phyloP scores from a whole-genome alignment of 768 basidiomycete species.

The Pisolithus tinctorius region DNA sequence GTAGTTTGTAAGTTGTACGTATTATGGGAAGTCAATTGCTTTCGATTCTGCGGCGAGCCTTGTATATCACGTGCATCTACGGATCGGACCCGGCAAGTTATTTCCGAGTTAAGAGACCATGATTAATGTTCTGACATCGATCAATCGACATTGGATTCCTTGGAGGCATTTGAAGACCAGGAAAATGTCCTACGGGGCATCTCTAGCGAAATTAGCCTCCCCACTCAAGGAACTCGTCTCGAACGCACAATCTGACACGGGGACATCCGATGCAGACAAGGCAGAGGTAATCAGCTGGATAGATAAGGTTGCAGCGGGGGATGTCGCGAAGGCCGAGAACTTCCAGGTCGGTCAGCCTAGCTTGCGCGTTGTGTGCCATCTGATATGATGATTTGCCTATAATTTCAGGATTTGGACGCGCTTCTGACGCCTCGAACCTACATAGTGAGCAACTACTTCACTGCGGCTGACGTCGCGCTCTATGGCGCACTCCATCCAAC shows the following conservation, averaged over 20 bases:
- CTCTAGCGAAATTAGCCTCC: slow-evolving; percentile 38
- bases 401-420: slow-evolving; percentile 59
- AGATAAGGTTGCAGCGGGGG: slow-evolving; percentile 48
- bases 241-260: slow-evolving; percentile 32
- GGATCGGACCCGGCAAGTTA: background rate
- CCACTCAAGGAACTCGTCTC: slow-evolving; percentile 53
- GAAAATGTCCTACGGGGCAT: slow-evolving; percentile 49
- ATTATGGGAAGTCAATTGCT: background rate
- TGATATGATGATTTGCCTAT: background rate
- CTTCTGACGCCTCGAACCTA: slow-evolving; percentile 76
- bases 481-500: slow-evolving; percentile 85
- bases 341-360: slow-evolving; percentile 40
- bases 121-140: slow-evolving; percentile 11
- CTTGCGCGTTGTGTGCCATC: background rate
- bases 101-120: slow-evolving; percentile 5
- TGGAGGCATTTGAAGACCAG: slow-evolving; percentile 13
- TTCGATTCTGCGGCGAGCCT: background rate
- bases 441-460: slow-evolving; percentile 75
- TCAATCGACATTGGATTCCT: slow-evolving; percentile 20
- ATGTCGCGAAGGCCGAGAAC: slow-evolving; percentile 37
- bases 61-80: slow-evolving; percentile 22
- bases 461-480: slow-evolving; percentile 85
- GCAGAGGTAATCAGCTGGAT: slow-evolving; percentile 66
- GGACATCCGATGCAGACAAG: slow-evolving; percentile 55
- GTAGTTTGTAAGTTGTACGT: background rate